These are phyloP conservation scores for Tricholoma terreum DNA, from an alignment of 768 basidiomycete species.

Conservation along the genomic window DNA sequence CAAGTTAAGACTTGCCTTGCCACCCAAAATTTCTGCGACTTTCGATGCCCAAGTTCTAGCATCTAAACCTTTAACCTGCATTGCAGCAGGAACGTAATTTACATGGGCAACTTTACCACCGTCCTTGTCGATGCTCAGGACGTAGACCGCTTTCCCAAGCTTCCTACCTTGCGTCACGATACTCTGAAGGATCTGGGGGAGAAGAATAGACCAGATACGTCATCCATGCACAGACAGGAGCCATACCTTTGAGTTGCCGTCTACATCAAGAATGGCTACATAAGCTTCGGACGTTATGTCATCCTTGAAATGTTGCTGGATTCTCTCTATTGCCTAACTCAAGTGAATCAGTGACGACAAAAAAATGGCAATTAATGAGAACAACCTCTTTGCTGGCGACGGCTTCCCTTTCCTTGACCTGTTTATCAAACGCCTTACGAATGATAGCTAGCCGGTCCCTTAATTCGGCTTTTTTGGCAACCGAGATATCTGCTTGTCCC, in stretches of 20 bases:
- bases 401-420: slow-evolving; percentile 77
- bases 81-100: slow-evolving; percentile 65
- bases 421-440: slow-evolving; percentile 83
- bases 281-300: slow-evolving; percentile 70
- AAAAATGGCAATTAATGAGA: not conserved
- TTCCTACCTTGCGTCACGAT: slow-evolving; percentile 78
- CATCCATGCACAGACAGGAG: not conserved
- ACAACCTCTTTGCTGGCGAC: slow-evolving; percentile 74
- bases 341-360: not conserved
- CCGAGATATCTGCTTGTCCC: slow-evolving; percentile 84
- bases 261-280: slow-evolving; percentile 68
- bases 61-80: slow-evolving; percentile 68
- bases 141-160: slow-evolving; percentile 79
- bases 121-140: slow-evolving; percentile 75
- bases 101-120: slow-evolving; percentile 80
- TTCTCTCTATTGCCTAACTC: slow-evolving; percentile 62
- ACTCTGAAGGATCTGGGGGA: slow-evolving; percentile 63
- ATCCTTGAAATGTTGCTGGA: slow-evolving; percentile 73
- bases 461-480: slow-evolving; percentile 76
- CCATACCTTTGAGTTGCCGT: slow-evolving; percentile 83
- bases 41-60: slow-evolving; percentile 86
- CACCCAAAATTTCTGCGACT: slow-evolving; percentile 78
- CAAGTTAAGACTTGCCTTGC: slow-evolving; percentile 62
- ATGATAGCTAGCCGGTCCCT: slow-evolving; percentile 68
- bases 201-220: not conserved